A percentile compares a stretch with the other conserved stretches of the same genome.
Conservation (phyloP, 352 stramenopile genomes). For the Pythium rishiriense region DNA sequence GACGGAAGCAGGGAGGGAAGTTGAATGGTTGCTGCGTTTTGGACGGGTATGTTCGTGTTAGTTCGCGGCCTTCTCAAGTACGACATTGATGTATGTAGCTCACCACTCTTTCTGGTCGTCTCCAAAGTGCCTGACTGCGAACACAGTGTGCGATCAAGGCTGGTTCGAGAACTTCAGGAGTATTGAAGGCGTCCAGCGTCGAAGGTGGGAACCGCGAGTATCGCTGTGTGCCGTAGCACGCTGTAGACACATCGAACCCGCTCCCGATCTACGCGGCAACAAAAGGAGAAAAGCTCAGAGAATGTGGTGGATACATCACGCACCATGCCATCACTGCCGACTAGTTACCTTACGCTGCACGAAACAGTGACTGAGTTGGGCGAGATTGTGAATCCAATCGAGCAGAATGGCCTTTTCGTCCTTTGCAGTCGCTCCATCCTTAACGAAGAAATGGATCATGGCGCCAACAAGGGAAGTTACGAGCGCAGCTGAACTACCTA, state of each 20-base stretch:
- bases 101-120: conserved; percentile 50
- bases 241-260: conserved; percentile 96
- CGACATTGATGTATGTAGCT: background rate
- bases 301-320: too few species aligned
- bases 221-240: conserved; percentile 93
- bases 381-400: conserved; percentile 91
- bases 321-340: too few species aligned
- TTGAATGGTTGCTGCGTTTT: conserved; percentile 47
- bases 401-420: conserved; percentile 11
- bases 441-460: conserved; percentile 85
- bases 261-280: conserved; percentile 83
- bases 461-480: conserved; percentile 94
- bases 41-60: background rate
- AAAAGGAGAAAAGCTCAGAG: background rate
- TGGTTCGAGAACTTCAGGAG: conserved; percentile 49
- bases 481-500: conserved; percentile 95
- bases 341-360: conserved; percentile 92
- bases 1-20: conserved; percentile 71
- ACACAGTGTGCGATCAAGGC: conserved; percentile 58
- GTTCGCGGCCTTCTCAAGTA: background rate
- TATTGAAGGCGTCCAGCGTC: conserved; percentile 55
- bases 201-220: conserved; percentile 89
- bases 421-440: background rate
- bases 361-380: conserved; percentile 94
- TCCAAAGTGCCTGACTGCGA: conserved; percentile 42